Percentiles rank a stretch among this genome's conserved stretches.
Evolutionary conservation across 2,329 filamentous ascomycete species (phyloP).

Genomic region (Ophiostoma novo-ulmi): DNA sequence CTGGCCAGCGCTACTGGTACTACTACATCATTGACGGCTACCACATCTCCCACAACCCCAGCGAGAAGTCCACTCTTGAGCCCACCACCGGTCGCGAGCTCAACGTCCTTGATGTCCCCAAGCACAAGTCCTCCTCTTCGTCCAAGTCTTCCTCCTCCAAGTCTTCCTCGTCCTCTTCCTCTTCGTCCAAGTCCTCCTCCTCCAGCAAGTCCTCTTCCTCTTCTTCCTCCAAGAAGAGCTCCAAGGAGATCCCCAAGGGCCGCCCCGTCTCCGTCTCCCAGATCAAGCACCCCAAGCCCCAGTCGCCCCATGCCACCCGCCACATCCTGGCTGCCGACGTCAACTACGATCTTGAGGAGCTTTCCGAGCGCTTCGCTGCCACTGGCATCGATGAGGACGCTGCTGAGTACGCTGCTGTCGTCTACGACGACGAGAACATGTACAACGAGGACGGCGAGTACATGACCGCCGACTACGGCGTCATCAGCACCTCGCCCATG

Average conservation of each 20-base stretch:
- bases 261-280: slow-evolving; percentile 81
- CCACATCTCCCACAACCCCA: slow-evolving; percentile 94
- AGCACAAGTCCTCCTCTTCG: slow-evolving; percentile 41
- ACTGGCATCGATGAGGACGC: slow-evolving; percentile 42
- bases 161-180: slow-evolving; percentile 21
- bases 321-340: slow-evolving; percentile 81
- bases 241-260: slow-evolving; percentile 73
- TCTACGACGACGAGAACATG: slow-evolving; percentile 20
- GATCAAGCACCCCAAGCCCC: slow-evolving; percentile 86
- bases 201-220: slow-evolving; percentile 32
- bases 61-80: slow-evolving; percentile 81
- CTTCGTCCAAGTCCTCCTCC: slow-evolving; percentile 38
- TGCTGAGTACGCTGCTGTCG: slow-evolving; percentile 16
- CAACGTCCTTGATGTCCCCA: slow-evolving; percentile 93
- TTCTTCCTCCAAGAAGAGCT: slow-evolving; percentile 28
- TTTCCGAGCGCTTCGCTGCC: slow-evolving; percentile 67
- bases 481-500: slow-evolving; percentile 49
- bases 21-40: slow-evolving; percentile 99
- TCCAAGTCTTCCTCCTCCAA: slow-evolving; percentile 25
- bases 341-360: slow-evolving; percentile 63
- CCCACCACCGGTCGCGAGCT: slow-evolving; percentile 94
- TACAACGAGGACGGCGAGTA: slow-evolving; percentile 30
- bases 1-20: slow-evolving; percentile 97
- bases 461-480: slow-evolving; percentile 50
- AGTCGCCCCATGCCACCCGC: slow-evolving; percentile 80